A percentile compares a stretch with the other conserved stretches of the same genome.
Evolutionary conservation across 495 filamentous ascomycete species (phyloP).

Genomic region (Hyaloscypha finlandica): DNA sequence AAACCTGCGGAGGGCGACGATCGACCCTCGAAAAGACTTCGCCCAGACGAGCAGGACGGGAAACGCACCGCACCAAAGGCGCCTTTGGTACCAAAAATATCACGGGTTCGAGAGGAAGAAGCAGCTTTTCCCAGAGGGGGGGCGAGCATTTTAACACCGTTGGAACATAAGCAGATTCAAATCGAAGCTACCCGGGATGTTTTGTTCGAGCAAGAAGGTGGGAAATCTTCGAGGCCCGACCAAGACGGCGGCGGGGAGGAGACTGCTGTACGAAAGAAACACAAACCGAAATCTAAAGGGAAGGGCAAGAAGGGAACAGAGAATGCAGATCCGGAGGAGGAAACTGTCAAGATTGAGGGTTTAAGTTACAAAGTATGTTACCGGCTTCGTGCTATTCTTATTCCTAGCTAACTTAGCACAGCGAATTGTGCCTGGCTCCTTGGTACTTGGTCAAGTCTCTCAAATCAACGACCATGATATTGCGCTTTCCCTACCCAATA

Average conservation of each 20-base stretch:
- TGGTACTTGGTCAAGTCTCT: conserved; percentile 84
- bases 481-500: conserved; percentile 83
- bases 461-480: conserved; percentile 80
- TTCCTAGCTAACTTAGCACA: conserved; percentile 44
- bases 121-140: conserved; percentile 90
- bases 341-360: conserved; percentile 74
- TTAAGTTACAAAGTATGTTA: conserved; percentile 79
- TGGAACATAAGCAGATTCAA: conserved; percentile 95
- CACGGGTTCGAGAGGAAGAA: conserved; percentile 69
- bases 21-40: conserved; percentile 31
- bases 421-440: conserved; percentile 78
- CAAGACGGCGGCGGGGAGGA: conserved; percentile 42
- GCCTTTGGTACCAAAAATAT: conserved; percentile 26
- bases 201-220: conserved; percentile 80
- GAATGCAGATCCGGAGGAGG: conserved; percentile 49
- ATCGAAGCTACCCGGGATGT: conserved; percentile 92
- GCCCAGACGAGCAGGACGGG: conserved; percentile 22
- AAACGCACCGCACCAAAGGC: conserved; percentile 17
- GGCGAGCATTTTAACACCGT: conserved; percentile 83
- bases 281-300: conserved; percentile 56
- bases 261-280: conserved; percentile 49
- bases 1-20: conserved; percentile 20
- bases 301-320: conserved; percentile 49
- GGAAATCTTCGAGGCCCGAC: conserved; percentile 27
- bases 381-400: conserved; percentile 28